Conservation (phyloP, 306 rosid genomes). For the Lotus japonicus region DNA sequence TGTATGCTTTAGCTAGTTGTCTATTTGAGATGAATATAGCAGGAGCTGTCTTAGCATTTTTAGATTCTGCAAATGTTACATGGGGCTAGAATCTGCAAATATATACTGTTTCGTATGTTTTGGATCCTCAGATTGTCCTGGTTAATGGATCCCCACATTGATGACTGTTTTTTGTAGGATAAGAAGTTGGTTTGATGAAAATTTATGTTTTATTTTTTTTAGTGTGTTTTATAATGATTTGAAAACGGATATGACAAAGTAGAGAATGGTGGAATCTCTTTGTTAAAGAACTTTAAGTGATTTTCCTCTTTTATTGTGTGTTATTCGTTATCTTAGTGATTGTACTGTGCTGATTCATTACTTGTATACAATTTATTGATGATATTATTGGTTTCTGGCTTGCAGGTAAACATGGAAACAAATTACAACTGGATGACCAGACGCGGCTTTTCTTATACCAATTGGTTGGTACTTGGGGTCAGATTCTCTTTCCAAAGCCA, state of each 20-base stretch:
- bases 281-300: neutral
- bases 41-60: neutral
- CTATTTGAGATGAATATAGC: neutral
- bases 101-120: neutral
- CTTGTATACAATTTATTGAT: neutral
- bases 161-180: neutral
- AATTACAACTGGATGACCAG: constrained; percentile 49
- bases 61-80: neutral
- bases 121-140: neutral
- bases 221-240: neutral
- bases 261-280: neutral
- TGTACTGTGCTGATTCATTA: neutral
- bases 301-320: neutral
- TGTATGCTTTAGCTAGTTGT: neutral
- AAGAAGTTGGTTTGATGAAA: neutral
- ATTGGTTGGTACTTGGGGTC: constrained; percentile 98
- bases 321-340: neutral
- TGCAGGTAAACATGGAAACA: constrained; percentile 88
- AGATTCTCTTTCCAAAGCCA: constrained; percentile 92
- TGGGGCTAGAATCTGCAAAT: neutral
- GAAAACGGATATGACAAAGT: neutral
- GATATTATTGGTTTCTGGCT: constrained; percentile 14
- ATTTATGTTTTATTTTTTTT: neutral
- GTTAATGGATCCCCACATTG: neutral
- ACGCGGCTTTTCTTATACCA: constrained; percentile 74